Evolutionary conservation across 129 eudicot genomes (phyloP).

Genomic region (Pulicaria dysenterica): DNA sequence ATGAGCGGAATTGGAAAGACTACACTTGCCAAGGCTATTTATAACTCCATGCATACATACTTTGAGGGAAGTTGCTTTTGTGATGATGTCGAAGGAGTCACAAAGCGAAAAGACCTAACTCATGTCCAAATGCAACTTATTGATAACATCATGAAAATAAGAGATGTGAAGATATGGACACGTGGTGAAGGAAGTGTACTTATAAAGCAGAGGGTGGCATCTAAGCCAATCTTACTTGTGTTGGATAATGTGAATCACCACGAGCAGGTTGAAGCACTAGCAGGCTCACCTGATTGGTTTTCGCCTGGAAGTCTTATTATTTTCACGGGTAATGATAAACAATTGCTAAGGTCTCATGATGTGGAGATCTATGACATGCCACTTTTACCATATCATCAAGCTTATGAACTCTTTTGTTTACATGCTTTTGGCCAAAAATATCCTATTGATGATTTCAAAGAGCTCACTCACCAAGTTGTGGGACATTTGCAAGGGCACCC

Average conservation of each 20-base stretch:
- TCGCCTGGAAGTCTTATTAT: constrained; percentile 15
- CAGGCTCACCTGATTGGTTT: constrained; percentile 15
- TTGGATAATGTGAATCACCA: constrained; percentile 14
- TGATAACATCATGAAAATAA: constrained; percentile 8
- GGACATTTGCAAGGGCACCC: constrained; percentile 21
- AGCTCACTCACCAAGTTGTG: not conserved
- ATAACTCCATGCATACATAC: constrained; percentile 10
- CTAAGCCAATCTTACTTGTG: not conserved
- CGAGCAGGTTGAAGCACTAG: constrained; percentile 11
- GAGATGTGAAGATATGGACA: not conserved
- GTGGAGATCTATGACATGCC: constrained; percentile 12
- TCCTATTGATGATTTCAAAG: not conserved
- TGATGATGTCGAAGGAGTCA: constrained; percentile 22
- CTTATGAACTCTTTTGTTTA: constrained; percentile 12
- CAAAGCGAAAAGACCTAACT: not conserved
- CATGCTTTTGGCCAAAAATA: constrained; percentile 12
- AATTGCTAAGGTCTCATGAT: constrained; percentile 19
- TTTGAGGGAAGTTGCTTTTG: constrained; percentile 9
- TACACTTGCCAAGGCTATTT: constrained; percentile 22
- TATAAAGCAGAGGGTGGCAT: not conserved
- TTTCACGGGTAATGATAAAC: constrained; percentile 22
- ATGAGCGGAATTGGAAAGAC: constrained; percentile 32
- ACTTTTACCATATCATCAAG: not conserved
- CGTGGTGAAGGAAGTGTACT: not conserved
- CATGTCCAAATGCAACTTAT: constrained; percentile 16